Conservation (phyloP, 305 asterid genomes). For the Plantago coronopus region DNA sequence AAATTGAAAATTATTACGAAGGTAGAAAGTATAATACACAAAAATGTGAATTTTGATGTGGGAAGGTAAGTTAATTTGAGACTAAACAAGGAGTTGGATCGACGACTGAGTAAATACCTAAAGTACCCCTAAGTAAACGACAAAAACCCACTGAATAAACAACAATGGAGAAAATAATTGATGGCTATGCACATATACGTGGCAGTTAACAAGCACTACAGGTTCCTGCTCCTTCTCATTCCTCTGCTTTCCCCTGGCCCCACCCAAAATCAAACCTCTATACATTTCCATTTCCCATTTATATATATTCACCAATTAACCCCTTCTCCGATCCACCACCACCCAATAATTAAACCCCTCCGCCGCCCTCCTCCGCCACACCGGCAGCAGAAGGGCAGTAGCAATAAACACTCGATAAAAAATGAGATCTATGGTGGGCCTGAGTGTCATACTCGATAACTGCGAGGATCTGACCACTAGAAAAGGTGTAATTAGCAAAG, state of each 20-base stretch:
- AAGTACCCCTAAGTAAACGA: not conserved
- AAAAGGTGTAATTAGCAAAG: constrained; percentile 62
- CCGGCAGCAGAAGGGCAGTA: constrained; percentile 6
- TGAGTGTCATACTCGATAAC: constrained; percentile 70
- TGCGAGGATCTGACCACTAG: constrained; percentile 27
- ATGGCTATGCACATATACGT: constrained; percentile 43
- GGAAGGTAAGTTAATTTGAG: no score
- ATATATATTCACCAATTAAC: not conserved
- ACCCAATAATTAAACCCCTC: constrained; percentile 21
- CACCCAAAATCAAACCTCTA: not conserved
- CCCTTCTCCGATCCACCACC: constrained; percentile 27
- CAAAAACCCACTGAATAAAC: not conserved
- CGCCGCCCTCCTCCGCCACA: constrained; percentile 18
- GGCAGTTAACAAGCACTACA: constrained; percentile 56
- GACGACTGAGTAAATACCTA: no score
- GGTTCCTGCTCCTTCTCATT: constrained; percentile 32
- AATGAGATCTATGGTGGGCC: constrained; percentile 75
- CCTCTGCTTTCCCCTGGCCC: constrained; percentile 20
- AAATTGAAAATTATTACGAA: no score
- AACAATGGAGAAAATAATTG: not conserved
- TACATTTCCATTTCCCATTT: constrained; percentile 2
- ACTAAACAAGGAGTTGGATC: no score
- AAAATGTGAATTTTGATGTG: no score
- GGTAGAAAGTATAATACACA: no score
- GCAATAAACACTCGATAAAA: no score